Evolutionary conservation across 2,329 filamentous ascomycete species (phyloP), one percentile per base, ranked within the genome.

Genomic region (Penicillium glabrum): DNA sequence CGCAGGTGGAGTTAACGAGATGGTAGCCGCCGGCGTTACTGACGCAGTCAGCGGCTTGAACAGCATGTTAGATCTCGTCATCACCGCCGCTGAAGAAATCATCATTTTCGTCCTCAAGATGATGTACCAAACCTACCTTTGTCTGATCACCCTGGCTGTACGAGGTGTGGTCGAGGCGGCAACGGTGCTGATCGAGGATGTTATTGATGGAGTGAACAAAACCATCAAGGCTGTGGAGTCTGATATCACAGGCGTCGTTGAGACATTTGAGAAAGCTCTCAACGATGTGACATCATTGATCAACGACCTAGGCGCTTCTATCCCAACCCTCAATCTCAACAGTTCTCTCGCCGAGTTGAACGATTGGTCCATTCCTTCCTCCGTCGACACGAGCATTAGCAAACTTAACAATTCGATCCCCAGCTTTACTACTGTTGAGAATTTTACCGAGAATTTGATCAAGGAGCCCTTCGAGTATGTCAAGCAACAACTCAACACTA

Each of bases 101-200:
- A 87, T 97, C 61, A 81, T 97, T 62, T 99, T 97, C 76, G 85
- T 92, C 71, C 92, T 99, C 78, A 91, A 96, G 73, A 88, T 97
- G 77, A 83, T 96, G 76, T 93, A 91, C 45, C 89, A 88, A 50
- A 97, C 92, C 16, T 97, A 96, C 70, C 83, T 91, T 63, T 99
- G 95, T 70, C 83, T 99, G 51, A 90, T 96, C 70, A 90, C 90
- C 29, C 85, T 96, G 61, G 87, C 91, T 47, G 83, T 97, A 54
- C 85, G 89, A 61, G 91, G 91, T 60, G 90, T 87, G 67, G 79
- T 97, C 51, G 86, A 91, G 51, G 86, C 87, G 45, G 90, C 85
- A 16, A 77, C 89, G 51, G 77, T 82, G 51, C 57, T 88, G 61
- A 80, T 87, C 48, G 80, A 87, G 68, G 82, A 86, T 50, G 83